A percentile compares a stretch with the other conserved stretches of the same genome.
These are phyloP conservation scores for Delphinella strobiligena DNA, from an alignment of 2,329 filamentous ascomycete species.

Conservation along the genomic window DNA sequence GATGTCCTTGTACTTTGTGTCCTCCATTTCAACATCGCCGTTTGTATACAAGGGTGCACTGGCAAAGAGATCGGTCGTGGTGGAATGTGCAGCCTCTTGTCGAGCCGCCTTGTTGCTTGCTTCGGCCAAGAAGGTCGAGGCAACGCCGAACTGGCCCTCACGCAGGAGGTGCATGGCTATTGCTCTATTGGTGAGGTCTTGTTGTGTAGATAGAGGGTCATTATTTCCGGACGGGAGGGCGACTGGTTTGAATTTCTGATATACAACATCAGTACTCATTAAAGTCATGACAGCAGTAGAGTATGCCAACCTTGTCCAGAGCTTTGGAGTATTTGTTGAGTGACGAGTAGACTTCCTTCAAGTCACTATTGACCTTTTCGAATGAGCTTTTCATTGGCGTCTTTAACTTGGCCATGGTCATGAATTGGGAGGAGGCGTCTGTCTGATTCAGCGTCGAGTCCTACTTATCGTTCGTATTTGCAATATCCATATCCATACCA, in stretches of 20 bases:
- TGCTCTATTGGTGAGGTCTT: slow-evolving; percentile 73
- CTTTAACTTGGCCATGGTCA: slow-evolving; percentile 73
- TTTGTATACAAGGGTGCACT: neutral
- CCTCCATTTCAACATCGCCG: neutral
- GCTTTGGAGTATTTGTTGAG: slow-evolving; percentile 77
- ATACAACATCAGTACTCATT: slow-evolving; percentile 1
- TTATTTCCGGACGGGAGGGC: slow-evolving; percentile 64
- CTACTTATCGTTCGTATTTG: too few species aligned
- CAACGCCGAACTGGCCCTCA: slow-evolving; percentile 85
- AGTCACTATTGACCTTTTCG: slow-evolving; percentile 64
- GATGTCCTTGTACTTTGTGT: neutral
- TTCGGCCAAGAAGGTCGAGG: slow-evolving; percentile 66
- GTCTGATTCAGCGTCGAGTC: too few species aligned
- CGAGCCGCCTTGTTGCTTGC: slow-evolving; percentile 5
- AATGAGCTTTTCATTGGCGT: slow-evolving; percentile 73
- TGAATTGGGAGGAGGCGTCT: slow-evolving; percentile 26
- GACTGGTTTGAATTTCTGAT: slow-evolving; percentile 53
- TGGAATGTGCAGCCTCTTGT: neutral
- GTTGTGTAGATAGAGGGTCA: slow-evolving; percentile 65
- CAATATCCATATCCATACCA: slow-evolving; percentile 36
- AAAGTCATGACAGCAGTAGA: neutral
- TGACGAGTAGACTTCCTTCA: slow-evolving; percentile 72
- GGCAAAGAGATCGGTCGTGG: slow-evolving; percentile 13
- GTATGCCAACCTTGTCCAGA: slow-evolving; percentile 58
- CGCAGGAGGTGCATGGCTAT: slow-evolving; percentile 94